Evolutionary conservation across 179 eudicot genomes (phyloP), one percentile per base, ranked within the genome.

Genomic region (Vitellaria paradoxa): DNA sequence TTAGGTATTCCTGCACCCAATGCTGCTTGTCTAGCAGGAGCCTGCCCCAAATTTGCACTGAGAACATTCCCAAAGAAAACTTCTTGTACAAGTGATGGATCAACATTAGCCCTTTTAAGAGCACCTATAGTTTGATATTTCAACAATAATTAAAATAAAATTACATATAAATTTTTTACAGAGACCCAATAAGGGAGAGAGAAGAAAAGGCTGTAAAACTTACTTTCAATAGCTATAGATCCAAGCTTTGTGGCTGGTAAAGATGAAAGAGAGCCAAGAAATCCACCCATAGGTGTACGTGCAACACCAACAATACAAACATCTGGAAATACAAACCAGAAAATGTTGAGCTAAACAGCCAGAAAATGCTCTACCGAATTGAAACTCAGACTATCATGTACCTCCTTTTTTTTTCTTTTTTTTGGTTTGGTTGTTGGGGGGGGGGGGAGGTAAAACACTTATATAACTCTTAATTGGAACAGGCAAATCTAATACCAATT

Each of bases 11-110:
- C 97, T 64, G 98, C 97, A 57, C 99, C 99, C 69, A 95, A 72
- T 75, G 98, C 98, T 66, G 99, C 99, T 84, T 95, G 99, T 80
- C 99, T 90, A 63, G 99, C 98, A 66, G 99, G 99, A 79, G 98
- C 99, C 84, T 95, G 99, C 53, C 99, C 99, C 86, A 95, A 83
- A 82, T 95, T 95, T 63, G 98, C 99, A 80, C 94, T 88, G 61
- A 95, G 98, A 62, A 95, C 99, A 85, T 95, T 95, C 59, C 99
- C 99, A 79, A 95, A 91, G 81, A 84, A 84, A 75, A 95, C 98
- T 87, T 95, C 99, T 81, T 95, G 87, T 55, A 95, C 98, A 61
- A 88, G 89, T 72, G 93, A 87, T 72, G 99, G 99, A 83, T 95
- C 95, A 57, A 95, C 85, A 67, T 85, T 80, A 50, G 99, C 98